These are phyloP conservation scores for Penicillium tannophilum DNA, from an alignment of 495 filamentous ascomycete genomes.

Conservation along the genomic window DNA sequence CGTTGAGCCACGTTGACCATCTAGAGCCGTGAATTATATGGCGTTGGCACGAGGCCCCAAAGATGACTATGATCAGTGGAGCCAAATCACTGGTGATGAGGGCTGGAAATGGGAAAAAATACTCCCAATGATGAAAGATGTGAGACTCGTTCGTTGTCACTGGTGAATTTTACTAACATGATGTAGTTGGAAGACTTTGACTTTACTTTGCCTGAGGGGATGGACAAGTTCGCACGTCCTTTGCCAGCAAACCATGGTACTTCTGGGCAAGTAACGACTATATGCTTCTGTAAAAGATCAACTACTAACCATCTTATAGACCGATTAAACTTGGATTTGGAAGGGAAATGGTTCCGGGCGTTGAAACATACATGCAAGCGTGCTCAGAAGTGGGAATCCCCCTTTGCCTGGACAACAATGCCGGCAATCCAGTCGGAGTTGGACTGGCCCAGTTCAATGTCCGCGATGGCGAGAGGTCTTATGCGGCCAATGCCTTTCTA, in stretches of 20 bases:
- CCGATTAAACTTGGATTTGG: slow-evolving; percentile 2
- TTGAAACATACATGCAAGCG: slow-evolving; percentile 4
- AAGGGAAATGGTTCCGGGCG: slow-evolving; percentile 5
- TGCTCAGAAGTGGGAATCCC: not conserved
- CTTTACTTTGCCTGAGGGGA: not conserved
- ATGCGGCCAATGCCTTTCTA: slow-evolving; percentile 5
- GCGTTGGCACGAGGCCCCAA: slow-evolving; percentile 3
- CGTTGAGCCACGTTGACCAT: not conserved
- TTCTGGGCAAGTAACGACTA: not conserved
- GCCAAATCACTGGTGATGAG: not conserved
- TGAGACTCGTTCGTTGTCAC: not conserved
- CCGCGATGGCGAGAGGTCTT: slow-evolving; percentile 3
- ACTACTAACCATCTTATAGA: not conserved
- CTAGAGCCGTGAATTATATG: slow-evolving; percentile 8
- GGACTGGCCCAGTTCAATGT: slow-evolving; percentile 9
- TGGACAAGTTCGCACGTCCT: not conserved
- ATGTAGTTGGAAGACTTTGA: slow-evolving; percentile 2
- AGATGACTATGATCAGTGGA: slow-evolving; percentile 9
- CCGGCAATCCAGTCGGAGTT: slow-evolving; percentile 7
- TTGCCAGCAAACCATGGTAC: not conserved
- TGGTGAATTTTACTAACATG: not conserved
- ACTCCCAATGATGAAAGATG: slow-evolving; percentile 1
- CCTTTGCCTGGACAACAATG: slow-evolving; percentile 4
- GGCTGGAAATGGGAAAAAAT: slow-evolving; percentile 4
- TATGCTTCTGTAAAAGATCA: not conserved